A percentile compares a stretch with the other conserved stretches of the same genome.
phyloP scores from a whole-genome alignment of 495 filamentous ascomycete genomes.

The Aspergillus asperescens region DNA sequence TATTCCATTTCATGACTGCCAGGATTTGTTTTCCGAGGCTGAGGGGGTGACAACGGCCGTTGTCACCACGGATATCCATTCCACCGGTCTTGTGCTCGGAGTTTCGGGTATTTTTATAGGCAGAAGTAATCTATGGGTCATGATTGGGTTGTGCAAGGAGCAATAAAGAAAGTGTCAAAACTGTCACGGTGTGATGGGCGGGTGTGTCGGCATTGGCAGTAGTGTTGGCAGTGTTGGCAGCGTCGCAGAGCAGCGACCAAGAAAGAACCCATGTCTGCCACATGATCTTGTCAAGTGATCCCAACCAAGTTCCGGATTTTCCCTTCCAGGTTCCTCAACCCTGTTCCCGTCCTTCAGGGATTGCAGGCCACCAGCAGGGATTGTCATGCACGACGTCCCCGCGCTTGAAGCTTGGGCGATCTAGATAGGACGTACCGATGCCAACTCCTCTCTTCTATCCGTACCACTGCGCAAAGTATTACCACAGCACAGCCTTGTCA shows the following conservation, averaged over 20 bases:
- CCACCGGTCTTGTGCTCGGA: no score
- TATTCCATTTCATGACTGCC: background rate
- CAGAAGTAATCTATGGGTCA: no score
- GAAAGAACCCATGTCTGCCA: background rate
- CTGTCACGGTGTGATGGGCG: no score
- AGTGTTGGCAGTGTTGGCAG: background rate
- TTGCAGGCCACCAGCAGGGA: background rate
- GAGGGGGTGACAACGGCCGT: background rate
- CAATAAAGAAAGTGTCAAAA: no score
- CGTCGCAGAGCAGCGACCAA: background rate
- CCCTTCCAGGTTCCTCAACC: background rate
- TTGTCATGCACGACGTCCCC: constrained; percentile 7
- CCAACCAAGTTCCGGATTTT: background rate
- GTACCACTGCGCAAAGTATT: no score
- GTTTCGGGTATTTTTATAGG: no score
- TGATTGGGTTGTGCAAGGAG: no score
- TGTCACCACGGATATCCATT: no score
- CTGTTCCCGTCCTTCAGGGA: background rate
- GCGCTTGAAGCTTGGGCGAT: constrained; percentile 1
- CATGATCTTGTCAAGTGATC: constrained; percentile 7
- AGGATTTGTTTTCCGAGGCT: background rate
- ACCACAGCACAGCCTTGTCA: background rate
- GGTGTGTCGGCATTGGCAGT: no score
- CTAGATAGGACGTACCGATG: background rate
- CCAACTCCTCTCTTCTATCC: no score